Evolutionary conservation across 2,329 filamentous ascomycete species (phyloP), one percentile per base, ranked within the genome.

Genomic region (Cercospora zeae-maydis): DNA sequence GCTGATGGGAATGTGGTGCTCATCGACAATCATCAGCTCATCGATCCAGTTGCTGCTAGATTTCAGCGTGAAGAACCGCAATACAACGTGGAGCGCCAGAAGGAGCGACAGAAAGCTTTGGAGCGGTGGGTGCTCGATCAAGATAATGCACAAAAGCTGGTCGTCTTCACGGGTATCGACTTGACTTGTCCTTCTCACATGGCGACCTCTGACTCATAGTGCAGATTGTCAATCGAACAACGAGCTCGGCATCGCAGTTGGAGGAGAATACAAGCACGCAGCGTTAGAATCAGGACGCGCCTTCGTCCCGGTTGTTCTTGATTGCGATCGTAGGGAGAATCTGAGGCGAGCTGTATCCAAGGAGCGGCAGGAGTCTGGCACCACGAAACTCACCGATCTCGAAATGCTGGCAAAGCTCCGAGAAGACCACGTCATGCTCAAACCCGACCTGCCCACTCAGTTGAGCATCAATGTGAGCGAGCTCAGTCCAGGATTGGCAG

Each of bases 11-110:
- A n/a, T 13, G 34, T 39, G 16, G 33, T 39, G 8, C 34, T 59
- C 16, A 59, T 60, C 24, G 51, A 52, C 34, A 60, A 60, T 16
- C 47, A 60, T 3, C 33, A 60, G 27, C 47, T 60, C 8, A 54
- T 60, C 16, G 58, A 59, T 53, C 47, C 58, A 13, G 47, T 60
- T 8, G 49, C 45, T 34, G 58, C 58, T 21, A 31, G 33, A 30
- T 52, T 36, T 2, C 2, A n/a, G 27, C 58, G 58, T 7, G 4
- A 59, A 27, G 27, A 52, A 52, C 57, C 45, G 1, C 2, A 53
- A 16, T 52, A 59, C 45, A 24, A 59, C 33, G 11, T 13, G 27
- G 57, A 36, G 21, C 57, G 57, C 19, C 30, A 19, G 10, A 33
- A 33, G 36, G 57, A 59, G 47, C 42, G 45, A 11, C 27, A 36